Evolutionary conservation across 2,329 filamentous ascomycete species (phyloP), one percentile per base, ranked within the genome.

Genomic region (Gliomastix tumulicola): DNA sequence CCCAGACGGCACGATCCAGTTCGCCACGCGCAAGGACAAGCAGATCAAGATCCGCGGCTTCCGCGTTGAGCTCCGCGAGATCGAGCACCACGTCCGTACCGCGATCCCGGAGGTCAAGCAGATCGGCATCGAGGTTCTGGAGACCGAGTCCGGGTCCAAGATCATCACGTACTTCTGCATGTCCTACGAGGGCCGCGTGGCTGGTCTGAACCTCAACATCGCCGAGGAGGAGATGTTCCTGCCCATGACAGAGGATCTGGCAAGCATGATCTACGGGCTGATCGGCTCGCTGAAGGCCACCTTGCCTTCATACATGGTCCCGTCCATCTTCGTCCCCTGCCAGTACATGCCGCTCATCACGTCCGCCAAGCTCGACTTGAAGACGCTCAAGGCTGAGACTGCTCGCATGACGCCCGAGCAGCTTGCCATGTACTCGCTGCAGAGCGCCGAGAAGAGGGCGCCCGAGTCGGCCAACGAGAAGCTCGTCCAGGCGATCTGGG

Each of bases 41-140:
- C 72, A 77, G 47, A 63, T 76, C 34, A 78, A 78, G 49, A 50
- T 78, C 11, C 61, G 66, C 18, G 77, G 77, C 17, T 74, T 66
- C 40, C 52, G 71, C 36, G 58, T 73, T 34, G 76, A 69, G 53
- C 56, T 70, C 9, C 39, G 33, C 6, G 44, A 46, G 21, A 38
- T 48, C 5, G 46, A 47, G 23, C 25, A 21, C 15, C 22, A 34
- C 31, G n/a, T 36, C 7, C 23, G 7, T 12, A 10, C n/a, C n/a
- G 17, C 10, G 7, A n/a, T 36, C 17, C 17, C 18, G 4, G 34
- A 23, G 8, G 19, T 30, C 13, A 18, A 27, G 5, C 35, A 36
- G 25, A n/a, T 30, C 16, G 25, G 11, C 11, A 27, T 38, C 16
- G 36, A 38, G 20, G 17, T 41, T 11, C 35, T 32, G 30, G 34